Evolutionary conservation across 768 basidiomycete genomes (phyloP).

Genomic region (Termitomyces sp.): DNA sequence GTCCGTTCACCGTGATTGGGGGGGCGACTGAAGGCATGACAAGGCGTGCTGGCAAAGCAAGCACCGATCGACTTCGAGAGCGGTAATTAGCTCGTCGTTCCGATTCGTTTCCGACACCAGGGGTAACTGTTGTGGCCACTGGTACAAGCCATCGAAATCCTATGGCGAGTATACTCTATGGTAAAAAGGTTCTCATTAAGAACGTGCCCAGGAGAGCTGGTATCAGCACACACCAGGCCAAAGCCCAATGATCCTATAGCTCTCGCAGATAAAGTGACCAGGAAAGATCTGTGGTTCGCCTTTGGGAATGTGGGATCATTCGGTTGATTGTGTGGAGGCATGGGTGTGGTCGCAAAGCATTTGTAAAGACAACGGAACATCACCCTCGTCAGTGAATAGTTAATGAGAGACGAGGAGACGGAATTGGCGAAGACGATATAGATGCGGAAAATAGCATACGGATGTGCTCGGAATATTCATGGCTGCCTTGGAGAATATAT

Average conservation of each 20-base stretch:
- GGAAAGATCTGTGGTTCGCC: slow-evolving; percentile 9
- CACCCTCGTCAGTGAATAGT: not conserved
- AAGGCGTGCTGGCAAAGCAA: slow-evolving; percentile 9
- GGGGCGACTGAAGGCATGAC: not conserved
- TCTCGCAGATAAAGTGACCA: slow-evolving; percentile 19
- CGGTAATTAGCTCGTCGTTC: slow-evolving; percentile 1
- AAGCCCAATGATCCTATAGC: slow-evolving; percentile 26
- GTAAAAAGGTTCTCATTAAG: slow-evolving; percentile 5
- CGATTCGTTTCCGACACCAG: not conserved
- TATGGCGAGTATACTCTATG: slow-evolving; percentile 38
- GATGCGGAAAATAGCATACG: slow-evolving; percentile 3
- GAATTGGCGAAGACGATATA: not conserved
- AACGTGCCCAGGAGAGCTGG: not conserved
- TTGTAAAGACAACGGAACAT: slow-evolving; percentile 6
- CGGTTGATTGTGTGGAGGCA: slow-evolving; percentile 2
- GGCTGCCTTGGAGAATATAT: slow-evolving; percentile 10
- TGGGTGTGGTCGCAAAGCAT: slow-evolving; percentile 5
- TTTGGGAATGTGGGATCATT: slow-evolving; percentile 2
- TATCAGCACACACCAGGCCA: slow-evolving; percentile 29
- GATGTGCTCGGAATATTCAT: not conserved
- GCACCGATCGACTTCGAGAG: slow-evolving; percentile 8
- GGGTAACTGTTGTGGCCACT: slow-evolving; percentile 2
- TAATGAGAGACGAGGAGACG: not conserved
- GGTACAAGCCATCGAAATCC: slow-evolving; percentile 38
- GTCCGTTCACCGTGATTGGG: not conserved